phyloP scores from a whole-genome alignment of 192 early-diverging fungal species.

The Haplosporangium gracile region DNA sequence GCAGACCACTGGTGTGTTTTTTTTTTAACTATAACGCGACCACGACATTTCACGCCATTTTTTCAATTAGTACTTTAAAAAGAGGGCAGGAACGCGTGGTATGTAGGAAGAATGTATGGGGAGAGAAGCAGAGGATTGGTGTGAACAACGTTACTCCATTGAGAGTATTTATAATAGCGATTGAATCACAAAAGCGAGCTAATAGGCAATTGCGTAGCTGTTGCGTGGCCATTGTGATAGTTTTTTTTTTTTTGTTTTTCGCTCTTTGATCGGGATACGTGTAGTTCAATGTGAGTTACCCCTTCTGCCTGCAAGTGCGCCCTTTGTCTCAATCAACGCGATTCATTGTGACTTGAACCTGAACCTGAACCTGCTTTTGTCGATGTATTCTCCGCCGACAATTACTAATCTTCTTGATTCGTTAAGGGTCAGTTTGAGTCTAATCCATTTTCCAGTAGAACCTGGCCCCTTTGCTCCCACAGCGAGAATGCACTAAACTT shows the following conservation, averaged over 20 bases:
- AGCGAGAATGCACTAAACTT: neutral
- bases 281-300: no score
- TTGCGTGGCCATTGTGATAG: neutral
- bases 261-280: neutral
- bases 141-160: no score
- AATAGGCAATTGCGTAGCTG: neutral
- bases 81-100: neutral
- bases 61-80: neutral
- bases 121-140: no score
- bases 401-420: constrained; percentile 11
- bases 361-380: no score
- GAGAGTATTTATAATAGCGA: neutral
- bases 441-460: no score
- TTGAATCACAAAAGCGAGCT: neutral
- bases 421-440: no score
- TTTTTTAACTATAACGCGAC: neutral
- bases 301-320: no score
- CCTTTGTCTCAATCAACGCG: no score
- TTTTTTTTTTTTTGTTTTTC: neutral
- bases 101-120: neutral
- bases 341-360: no score
- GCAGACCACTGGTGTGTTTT: neutral
- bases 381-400: no score
- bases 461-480: no score
- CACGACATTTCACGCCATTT: constrained; percentile 5